These are phyloP conservation scores for Phytophthora uliginosa DNA, from an alignment of 352 stramenopile genomes.

Conservation along the genomic window DNA sequence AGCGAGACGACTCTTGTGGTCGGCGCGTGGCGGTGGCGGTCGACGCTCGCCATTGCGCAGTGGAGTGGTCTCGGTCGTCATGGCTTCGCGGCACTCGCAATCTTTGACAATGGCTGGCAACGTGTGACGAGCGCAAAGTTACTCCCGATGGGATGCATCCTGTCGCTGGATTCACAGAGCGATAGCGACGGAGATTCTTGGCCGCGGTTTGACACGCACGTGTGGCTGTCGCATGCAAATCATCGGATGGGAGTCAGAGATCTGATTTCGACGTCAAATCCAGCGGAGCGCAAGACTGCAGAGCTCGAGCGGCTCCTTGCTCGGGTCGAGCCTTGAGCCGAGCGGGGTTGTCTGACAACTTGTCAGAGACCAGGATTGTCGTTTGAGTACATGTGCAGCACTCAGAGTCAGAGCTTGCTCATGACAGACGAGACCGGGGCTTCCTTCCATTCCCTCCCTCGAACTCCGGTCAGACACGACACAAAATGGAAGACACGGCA, in stretches of 20 bases:
- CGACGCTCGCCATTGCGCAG: constrained; percentile 20
- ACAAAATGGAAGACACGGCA: constrained; percentile 13
- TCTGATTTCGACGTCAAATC: constrained; percentile 1
- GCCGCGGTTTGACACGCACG: constrained; percentile 7
- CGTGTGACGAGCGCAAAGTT: background rate
- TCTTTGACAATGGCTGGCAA: background rate
- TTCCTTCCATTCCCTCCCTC: background rate
- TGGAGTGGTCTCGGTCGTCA: constrained; percentile 39
- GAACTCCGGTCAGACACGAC: background rate
- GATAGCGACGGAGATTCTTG: background rate
- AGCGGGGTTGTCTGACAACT: too few relatives aligned
- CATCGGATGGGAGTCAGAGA: constrained; percentile 11
- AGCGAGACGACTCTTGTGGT: constrained; percentile 23
- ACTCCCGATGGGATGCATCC: background rate
- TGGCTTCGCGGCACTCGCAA: constrained; percentile 1
- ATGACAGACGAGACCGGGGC: too few relatives aligned
- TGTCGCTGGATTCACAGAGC: constrained; percentile 1
- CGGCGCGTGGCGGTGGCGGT: background rate
- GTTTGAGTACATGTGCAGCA: too few relatives aligned
- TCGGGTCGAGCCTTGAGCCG: too few relatives aligned
- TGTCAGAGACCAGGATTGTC: too few relatives aligned
- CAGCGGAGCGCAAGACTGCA: too few relatives aligned
- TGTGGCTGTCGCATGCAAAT: constrained; percentile 21
- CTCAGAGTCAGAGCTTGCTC: too few relatives aligned
- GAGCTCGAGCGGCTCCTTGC: too few relatives aligned